A percentile compares a stretch with the other conserved stretches of the same genome.
Evolutionary conservation across 2,329 filamentous ascomycete genomes (phyloP).

Genomic region (Aulographum hederae): DNA sequence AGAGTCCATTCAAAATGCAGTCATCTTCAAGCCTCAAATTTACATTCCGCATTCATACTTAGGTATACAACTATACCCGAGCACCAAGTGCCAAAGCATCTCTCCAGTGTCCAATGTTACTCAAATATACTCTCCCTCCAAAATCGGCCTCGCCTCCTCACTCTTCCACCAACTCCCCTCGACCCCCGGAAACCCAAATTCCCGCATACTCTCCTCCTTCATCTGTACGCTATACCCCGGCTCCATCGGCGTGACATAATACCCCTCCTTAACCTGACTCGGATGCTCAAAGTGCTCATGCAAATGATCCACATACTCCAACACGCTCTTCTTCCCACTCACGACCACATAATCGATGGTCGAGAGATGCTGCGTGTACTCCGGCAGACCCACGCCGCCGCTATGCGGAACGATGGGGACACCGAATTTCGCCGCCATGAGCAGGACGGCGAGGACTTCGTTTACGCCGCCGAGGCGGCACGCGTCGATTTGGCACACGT

Average conservation of each 20-base stretch:
- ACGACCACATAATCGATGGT: slow-evolving; percentile 89
- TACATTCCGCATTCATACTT: too few relatives aligned
- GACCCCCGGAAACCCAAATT: slow-evolving; percentile 57
- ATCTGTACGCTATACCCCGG: slow-evolving; percentile 88
- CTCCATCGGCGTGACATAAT: slow-evolving; percentile 69
- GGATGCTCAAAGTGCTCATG: slow-evolving; percentile 88
- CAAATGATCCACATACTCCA: slow-evolving; percentile 86
- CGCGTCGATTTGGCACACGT: slow-evolving; percentile 79
- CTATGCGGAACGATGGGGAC: slow-evolving; percentile 80
- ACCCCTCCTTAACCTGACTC: slow-evolving; percentile 61
- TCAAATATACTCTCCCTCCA: slow-evolving; percentile 36
- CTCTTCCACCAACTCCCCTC: slow-evolving; percentile 72
- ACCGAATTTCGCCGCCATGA: slow-evolving; percentile 64
- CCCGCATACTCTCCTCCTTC: slow-evolving; percentile 74
- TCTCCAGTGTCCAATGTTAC: too few relatives aligned
- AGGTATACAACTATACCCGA: too few relatives aligned
- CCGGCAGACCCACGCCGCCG: slow-evolving; percentile 75
- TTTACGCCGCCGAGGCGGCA: slow-evolving; percentile 82
- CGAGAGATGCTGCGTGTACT: slow-evolving; percentile 84
- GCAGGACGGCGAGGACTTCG: slow-evolving; percentile 75
- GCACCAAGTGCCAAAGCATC: too few relatives aligned
- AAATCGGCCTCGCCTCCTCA: slow-evolving; percentile 57
- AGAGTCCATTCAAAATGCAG: too few relatives aligned
- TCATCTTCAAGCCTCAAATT: too few relatives aligned
- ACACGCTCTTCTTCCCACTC: slow-evolving; percentile 57